Base-by-base conservation (phyloP, 2,329 filamentous ascomycete genomes). In the Fusarium anguioides region DNA sequence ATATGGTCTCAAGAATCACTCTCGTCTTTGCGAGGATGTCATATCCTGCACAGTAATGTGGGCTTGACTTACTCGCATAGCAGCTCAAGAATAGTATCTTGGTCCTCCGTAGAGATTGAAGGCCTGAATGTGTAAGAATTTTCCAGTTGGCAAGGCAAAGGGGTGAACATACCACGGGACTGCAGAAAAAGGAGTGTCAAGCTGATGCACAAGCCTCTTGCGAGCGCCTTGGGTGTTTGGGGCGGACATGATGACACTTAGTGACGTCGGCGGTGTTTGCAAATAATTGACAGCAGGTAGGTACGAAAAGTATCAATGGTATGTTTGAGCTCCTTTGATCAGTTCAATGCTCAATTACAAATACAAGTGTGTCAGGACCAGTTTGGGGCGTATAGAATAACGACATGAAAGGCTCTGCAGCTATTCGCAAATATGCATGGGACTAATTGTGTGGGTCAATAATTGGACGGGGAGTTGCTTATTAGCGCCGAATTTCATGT, bases 31-130 rank as follows among this genome's bases (percentile, higher is more conserved):
- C 24, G 23, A 42, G 29, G 15, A 33, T 4, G 31, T 17, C 15
- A 33, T 33, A n/a, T n/a, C n/a, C n/a, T n/a, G 31, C 15, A n/a
- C 31, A n/a, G 31, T 33, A 33, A 7, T 35, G 17, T 33, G 18
- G 24, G 26, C 10, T 80, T 46, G 40, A 69, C 76, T 59, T 82
- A 91, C 90, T 81, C 85, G 84, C 86, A 91, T 7, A 92, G 81
- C 46, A 93, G 80, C 64, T 91, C 88, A 11, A 92, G 74, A 35
- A 92, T 89, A 6, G 83, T 81, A 49, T 89, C 84, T 75, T 91
- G 88, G 50, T 91, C 82, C 46, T 86, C 80, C 18, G 78, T 73
- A 3, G 81, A 80, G 40, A 91, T 82, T 39, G 82, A 76, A 9
- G 90, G 90, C 89, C 90, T 93, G 7, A 3, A 10, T 18, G 1